Evolutionary conservation across 2,329 filamentous ascomycete genomes (phyloP).

Genomic region (Arthrocladium fulminans): DNA sequence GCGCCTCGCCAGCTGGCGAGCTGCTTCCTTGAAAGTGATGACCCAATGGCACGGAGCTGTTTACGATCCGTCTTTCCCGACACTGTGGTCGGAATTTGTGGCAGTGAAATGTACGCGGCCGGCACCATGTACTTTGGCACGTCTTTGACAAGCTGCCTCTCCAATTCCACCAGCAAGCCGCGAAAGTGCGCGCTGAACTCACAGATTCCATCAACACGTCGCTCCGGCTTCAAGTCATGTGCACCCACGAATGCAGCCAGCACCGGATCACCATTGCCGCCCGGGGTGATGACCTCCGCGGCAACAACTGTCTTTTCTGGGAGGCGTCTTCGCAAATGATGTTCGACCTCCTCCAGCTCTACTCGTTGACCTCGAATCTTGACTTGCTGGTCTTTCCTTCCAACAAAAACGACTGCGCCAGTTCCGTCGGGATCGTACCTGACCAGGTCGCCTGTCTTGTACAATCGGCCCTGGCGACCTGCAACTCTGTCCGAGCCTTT

Average conservation of each 20-base stretch:
- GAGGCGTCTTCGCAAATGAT: slow-evolving; percentile 27
- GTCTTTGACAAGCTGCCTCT: slow-evolving; percentile 20
- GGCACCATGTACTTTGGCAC: slow-evolving; percentile 31
- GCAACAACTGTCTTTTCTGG: slow-evolving; percentile 37
- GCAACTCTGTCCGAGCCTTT: slow-evolving; percentile 17
- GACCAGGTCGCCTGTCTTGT: slow-evolving; percentile 36
- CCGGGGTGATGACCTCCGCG: slow-evolving; percentile 43
- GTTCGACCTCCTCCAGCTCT: slow-evolving; percentile 36
- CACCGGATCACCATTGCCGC: slow-evolving; percentile 32
- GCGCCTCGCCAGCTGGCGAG: slow-evolving; percentile 4
- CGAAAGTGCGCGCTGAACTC: slow-evolving; percentile 5
- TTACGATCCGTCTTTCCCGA: slow-evolving; percentile 30
- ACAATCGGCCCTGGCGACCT: slow-evolving; percentile 29
- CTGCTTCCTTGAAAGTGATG: slow-evolving; percentile 21
- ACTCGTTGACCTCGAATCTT: slow-evolving; percentile 36
- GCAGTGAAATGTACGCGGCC: slow-evolving; percentile 27
- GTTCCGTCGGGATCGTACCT: slow-evolving; percentile 32
- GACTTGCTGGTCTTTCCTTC: slow-evolving; percentile 34
- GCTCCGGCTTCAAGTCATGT: not conserved
- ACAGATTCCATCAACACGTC: not conserved
- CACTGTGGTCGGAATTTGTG: slow-evolving; percentile 26
- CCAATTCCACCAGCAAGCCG: slow-evolving; percentile 13
- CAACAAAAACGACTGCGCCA: slow-evolving; percentile 31
- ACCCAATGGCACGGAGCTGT: slow-evolving; percentile 21
- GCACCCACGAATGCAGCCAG: slow-evolving; percentile 38